Evolutionary conservation across 805 yeast species (phyloP).

Genomic region (Ogataea kodamae): DNA sequence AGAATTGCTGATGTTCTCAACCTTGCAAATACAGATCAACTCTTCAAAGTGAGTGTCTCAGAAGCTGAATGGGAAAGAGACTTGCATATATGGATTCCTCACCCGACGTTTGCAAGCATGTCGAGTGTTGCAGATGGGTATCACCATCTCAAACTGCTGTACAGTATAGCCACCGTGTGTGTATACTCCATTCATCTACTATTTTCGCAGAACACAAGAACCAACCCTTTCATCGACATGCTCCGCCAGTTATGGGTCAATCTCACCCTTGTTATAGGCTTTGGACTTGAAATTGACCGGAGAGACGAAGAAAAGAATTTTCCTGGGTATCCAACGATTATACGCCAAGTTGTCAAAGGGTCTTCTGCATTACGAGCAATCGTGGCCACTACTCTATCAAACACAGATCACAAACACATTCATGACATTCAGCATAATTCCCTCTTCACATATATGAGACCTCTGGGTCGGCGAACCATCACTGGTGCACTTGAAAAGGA

Average conservation of each 20-base stretch:
- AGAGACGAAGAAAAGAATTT: slow-evolving; percentile 41
- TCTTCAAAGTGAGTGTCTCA: slow-evolving; percentile 42
- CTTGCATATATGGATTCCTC: slow-evolving; percentile 38
- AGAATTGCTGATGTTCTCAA: slow-evolving; percentile 36
- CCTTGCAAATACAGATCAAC: slow-evolving; percentile 40
- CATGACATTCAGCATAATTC: slow-evolving; percentile 63
- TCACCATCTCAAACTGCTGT: slow-evolving; percentile 42
- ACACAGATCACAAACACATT: slow-evolving; percentile 36
- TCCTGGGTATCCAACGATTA: slow-evolving; percentile 41
- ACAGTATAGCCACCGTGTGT: slow-evolving; percentile 41
- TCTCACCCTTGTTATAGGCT: slow-evolving; percentile 53
- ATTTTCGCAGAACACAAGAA: slow-evolving; percentile 38
- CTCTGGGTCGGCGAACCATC: slow-evolving; percentile 59
- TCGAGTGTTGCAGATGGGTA: slow-evolving; percentile 26
- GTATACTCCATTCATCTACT: slow-evolving; percentile 44
- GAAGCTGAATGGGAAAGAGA: slow-evolving; percentile 33
- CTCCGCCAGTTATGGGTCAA: slow-evolving; percentile 64
- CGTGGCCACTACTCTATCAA: slow-evolving; percentile 57
- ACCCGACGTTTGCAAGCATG: slow-evolving; percentile 24
- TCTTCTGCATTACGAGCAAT: slow-evolving; percentile 60
- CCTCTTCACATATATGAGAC: slow-evolving; percentile 58
- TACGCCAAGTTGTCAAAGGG: slow-evolving; percentile 54
- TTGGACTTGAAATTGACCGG: slow-evolving; percentile 61
- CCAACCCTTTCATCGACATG: slow-evolving; percentile 61
- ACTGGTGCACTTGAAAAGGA: slow-evolving; percentile 46